A percentile compares a stretch with the other conserved stretches of the same genome.
These are phyloP conservation scores for Phytophthora sojae DNA, from an alignment of 352 stramenopile species.

Conservation along the genomic window DNA sequence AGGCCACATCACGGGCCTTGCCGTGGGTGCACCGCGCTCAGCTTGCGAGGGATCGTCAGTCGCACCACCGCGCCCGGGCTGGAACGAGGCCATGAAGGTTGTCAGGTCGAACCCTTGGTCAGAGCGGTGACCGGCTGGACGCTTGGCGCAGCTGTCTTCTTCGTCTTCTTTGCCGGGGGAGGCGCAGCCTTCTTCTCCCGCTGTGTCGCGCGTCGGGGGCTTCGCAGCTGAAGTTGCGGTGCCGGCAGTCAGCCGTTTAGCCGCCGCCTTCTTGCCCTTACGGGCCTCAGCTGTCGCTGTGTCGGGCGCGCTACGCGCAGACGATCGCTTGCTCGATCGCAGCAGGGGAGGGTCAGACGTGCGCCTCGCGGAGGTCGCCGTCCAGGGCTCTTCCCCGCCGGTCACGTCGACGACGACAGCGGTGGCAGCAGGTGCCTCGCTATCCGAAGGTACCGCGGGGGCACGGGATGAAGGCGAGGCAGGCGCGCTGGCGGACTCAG, in stretches of 20 bases:
- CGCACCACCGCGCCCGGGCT: background rate
- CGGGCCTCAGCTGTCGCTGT: background rate
- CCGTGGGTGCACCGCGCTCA: background rate
- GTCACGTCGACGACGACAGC: constrained; percentile 21
- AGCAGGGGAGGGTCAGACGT: constrained; percentile 2
- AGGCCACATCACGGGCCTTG: background rate
- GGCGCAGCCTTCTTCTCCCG: background rate
- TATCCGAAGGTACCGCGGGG: constrained; percentile 3
- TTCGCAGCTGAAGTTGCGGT: background rate
- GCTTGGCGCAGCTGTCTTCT: background rate
- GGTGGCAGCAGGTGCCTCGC: background rate
- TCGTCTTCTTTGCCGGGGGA: background rate
- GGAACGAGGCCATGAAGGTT: background rate
- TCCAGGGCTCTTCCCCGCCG: constrained; percentile 11
- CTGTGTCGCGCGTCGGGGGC: background rate
- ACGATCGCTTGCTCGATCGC: background rate
- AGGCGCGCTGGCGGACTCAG: constrained; percentile 6
- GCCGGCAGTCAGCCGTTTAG: background rate
- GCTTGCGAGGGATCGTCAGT: background rate
- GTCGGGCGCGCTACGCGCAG: background rate
- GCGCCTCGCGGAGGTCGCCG: background rate
- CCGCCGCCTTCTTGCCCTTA: background rate
- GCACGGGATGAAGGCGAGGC: constrained; percentile 13
- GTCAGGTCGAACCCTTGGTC: background rate
- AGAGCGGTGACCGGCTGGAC: background rate